Evolutionary conservation across 108 stramenopile species (phyloP).

Genomic region (Stephanodiscus minutulus): DNA sequence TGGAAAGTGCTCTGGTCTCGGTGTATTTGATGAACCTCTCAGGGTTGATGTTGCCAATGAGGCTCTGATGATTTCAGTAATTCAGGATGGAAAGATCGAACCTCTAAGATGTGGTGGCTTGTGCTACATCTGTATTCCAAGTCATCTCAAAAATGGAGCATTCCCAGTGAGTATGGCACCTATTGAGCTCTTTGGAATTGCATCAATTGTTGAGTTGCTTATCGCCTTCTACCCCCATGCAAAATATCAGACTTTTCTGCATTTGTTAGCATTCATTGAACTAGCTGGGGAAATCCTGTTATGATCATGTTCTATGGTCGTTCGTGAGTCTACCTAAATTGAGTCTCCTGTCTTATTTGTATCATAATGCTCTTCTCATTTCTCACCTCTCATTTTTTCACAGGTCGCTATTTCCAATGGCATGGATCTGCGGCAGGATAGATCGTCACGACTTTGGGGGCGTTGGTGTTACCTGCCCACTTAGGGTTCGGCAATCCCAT

Average conservation of each 20-base stretch:
- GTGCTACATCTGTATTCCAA: slow-evolving; percentile 5
- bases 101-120: slow-evolving; percentile 13
- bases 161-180: slow-evolving; percentile 53
- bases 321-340: slow-evolving; percentile 7
- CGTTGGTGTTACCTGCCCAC: slow-evolving; percentile 62
- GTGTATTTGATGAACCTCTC: slow-evolving; percentile 68
- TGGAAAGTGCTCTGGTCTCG: too few species aligned
- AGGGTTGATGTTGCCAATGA: slow-evolving; percentile 44
- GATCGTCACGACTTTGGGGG: slow-evolving; percentile 55
- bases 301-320: slow-evolving; percentile 70
- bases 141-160: slow-evolving; percentile 55
- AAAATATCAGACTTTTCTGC: slow-evolving; percentile 43
- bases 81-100: background rate
- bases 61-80: background rate
- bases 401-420: slow-evolving; percentile 72
- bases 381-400: background rate
- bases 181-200: background rate
- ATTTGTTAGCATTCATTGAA: slow-evolving; percentile 61
- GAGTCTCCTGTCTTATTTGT: background rate
- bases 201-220: background rate
- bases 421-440: slow-evolving; percentile 57
- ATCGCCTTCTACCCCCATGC: background rate
- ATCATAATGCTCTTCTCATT: background rate
- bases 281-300: slow-evolving; percentile 70
- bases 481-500: slow-evolving; percentile 59